phyloP scores from a whole-genome alignment of 208 protist species.

The Crithidia expoeki region DNA sequence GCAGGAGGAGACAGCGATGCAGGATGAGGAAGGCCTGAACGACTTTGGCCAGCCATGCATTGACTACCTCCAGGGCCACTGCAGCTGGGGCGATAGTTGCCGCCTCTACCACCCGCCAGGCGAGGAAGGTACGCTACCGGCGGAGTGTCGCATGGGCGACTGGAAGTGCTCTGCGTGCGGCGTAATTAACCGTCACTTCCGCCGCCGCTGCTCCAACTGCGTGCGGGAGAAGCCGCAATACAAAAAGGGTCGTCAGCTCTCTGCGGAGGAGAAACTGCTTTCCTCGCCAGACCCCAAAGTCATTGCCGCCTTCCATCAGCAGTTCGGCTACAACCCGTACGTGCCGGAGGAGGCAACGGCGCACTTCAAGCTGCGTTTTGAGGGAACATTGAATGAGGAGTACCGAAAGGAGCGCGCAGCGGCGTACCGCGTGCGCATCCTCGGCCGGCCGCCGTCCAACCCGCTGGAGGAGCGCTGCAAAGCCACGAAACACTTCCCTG shows the following conservation, averaged over 20 bases:
- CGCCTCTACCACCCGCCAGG: slow-evolving; percentile 85
- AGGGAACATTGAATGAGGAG: slow-evolving; percentile 36
- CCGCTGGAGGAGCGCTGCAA: slow-evolving; percentile 67
- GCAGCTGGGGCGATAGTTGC: slow-evolving; percentile 80
- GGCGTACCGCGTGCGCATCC: slow-evolving; percentile 83
- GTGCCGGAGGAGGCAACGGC: slow-evolving; percentile 56
- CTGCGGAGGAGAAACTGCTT: slow-evolving; percentile 72
- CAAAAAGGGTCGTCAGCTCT: slow-evolving; percentile 64
- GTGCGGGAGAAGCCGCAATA: slow-evolving; percentile 92
- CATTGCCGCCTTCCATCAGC: slow-evolving; percentile 53
- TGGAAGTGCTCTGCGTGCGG: slow-evolving; percentile 91
- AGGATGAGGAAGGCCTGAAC: slow-evolving; percentile 90
- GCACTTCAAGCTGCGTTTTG: slow-evolving; percentile 76
- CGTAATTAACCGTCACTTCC: slow-evolving; percentile 93
- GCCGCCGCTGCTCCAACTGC: slow-evolving; percentile 88
- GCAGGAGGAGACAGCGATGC: slow-evolving; percentile 64
- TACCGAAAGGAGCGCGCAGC: slow-evolving; percentile 79
- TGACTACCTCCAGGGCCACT: slow-evolving; percentile 91
- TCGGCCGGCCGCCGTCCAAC: slow-evolving; percentile 48
- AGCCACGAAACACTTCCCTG: slow-evolving; percentile 77
- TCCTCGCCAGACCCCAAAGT: slow-evolving; percentile 73
- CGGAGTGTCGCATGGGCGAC: slow-evolving; percentile 88
- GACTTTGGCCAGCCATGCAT: slow-evolving; percentile 92
- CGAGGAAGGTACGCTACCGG: slow-evolving; percentile 85
- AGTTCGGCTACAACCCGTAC: slow-evolving; percentile 92